Base-by-base conservation (phyloP, 345 rosid species). In the Boechera divaricarpa region DNA sequence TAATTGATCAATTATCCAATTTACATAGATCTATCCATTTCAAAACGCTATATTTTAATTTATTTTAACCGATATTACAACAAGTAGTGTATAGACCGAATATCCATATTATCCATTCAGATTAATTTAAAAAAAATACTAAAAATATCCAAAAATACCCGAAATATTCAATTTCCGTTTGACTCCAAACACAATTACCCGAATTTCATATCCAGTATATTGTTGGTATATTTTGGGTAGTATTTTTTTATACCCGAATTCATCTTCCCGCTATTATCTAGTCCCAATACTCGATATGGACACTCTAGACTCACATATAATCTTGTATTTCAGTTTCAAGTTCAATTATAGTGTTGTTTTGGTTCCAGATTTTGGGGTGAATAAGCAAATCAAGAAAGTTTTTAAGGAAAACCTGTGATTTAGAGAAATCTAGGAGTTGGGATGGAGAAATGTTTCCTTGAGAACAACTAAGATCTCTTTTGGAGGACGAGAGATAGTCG, bases 361-460 rank as follows among this genome's bases (percentile, higher is more conserved):
- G n/a, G 31, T 32, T 67, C 32, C 18, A 36, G 18, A 52, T 15
- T 36, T 21, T 16, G 58, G 72, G 21, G 13, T 8, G 3, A 62
- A 44, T 24, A 8, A 53, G 18, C 0, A 44, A 56, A 65, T 31
- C 1, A 15, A 7, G 2, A 68, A 59, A 39, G 4, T 18, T 16
- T 31, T 35, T 1, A 39, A 36, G 57, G 21, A 57, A 62, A 69
- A 77, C 98, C 97, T 95, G 99, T 63, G 98, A 89, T 64, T 95
- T 82, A 1, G 98, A 97, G 16, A 95, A 89, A 31, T 86, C 73
- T n/a, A 95, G 70, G 62, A 95, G 97, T 71, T 88, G 77, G 0
- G 87, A 49, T 1, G 98, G 85, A 61, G 81, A 77, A 32, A 67
- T 0, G 12, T 73, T 73, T 73, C 74, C 82, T 58, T 73, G 77